Conservation (phyloP, 2,329 filamentous ascomycete genomes). For the Malbranchea cinnamomea region DNA sequence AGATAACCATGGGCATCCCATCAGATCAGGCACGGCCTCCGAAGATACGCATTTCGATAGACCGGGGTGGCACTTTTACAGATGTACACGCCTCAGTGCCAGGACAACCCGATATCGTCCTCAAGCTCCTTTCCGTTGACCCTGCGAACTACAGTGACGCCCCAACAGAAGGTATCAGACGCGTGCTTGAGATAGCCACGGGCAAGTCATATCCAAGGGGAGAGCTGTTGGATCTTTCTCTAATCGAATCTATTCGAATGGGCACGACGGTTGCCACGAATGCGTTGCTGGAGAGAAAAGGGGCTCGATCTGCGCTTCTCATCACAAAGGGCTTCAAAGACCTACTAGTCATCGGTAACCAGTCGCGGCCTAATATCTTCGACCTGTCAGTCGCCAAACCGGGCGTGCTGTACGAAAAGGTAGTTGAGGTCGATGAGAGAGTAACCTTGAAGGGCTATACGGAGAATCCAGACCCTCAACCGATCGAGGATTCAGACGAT, state of each 20-base stretch:
- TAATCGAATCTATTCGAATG: conserved; percentile 55
- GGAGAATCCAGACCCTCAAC: conserved; percentile 46
- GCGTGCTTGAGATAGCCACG: conserved; percentile 44
- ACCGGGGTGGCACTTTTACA: conserved; percentile 30
- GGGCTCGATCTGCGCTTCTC: conserved; percentile 72
- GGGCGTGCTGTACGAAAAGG: conserved; percentile 67
- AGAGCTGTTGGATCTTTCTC: conserved; percentile 20
- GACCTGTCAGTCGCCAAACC: conserved; percentile 76
- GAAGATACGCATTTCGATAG: conserved; percentile 9
- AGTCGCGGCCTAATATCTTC: conserved; percentile 79
- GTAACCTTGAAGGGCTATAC: conserved; percentile 32
- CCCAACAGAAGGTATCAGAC: conserved; percentile 70
- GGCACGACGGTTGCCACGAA: conserved; percentile 90
- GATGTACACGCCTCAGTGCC: conserved; percentile 16
- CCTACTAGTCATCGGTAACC: conserved; percentile 77
- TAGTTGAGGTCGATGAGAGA: conserved; percentile 77
- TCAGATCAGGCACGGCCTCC: no score
- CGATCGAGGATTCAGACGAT: conserved; percentile 62
- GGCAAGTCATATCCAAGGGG: conserved; percentile 22
- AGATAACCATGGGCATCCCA: no score
- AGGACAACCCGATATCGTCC: conserved; percentile 13
- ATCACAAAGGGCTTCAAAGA: conserved; percentile 81
- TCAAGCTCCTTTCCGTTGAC: conserved; percentile 19
- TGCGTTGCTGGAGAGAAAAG: conserved; percentile 75
- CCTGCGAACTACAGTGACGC: conserved; percentile 19